phyloP scores from a whole-genome alignment of 2,329 filamentous ascomycete species.

The Monosporascus sp. region DNA sequence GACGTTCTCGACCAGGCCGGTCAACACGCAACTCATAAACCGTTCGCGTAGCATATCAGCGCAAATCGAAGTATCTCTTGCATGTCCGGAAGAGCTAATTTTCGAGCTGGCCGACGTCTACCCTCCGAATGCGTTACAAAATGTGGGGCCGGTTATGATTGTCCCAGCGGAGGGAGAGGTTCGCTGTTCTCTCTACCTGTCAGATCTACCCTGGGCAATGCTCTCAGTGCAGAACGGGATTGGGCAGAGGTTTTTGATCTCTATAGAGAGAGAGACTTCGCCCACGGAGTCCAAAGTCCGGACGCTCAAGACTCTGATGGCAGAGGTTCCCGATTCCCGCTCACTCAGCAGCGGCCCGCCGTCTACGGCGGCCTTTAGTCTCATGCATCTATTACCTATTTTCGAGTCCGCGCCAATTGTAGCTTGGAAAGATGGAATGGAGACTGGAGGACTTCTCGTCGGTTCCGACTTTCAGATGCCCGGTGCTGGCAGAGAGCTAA shows the following conservation, averaged over 20 bases:
- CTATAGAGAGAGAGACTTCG: not conserved
- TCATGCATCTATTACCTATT: not conserved
- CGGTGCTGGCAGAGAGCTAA: not conserved
- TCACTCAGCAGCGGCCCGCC: not conserved
- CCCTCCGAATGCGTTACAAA: not conserved
- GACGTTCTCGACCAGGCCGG: not conserved
- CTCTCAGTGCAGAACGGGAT: not conserved
- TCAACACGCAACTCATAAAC: not conserved
- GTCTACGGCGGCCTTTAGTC: not conserved
- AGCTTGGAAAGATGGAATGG: not conserved
- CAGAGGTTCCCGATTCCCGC: not conserved
- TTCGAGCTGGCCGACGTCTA: not conserved
- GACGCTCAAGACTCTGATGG: not conserved
- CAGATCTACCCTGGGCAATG: not conserved
- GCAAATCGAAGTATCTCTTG: not conserved
- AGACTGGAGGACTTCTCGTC: not conserved
- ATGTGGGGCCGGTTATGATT: not conserved
- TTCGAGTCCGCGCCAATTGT: not conserved
- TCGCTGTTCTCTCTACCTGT: not conserved
- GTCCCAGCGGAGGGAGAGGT: not conserved
- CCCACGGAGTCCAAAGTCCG: conserved; percentile 3
- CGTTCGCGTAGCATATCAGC: not conserved
- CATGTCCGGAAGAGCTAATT: not conserved
- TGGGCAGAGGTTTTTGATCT: not conserved
- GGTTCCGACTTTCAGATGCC: not conserved